Conservation (phyloP, 352 stramenopile genomes). For the Pythium monospermum region DNA sequence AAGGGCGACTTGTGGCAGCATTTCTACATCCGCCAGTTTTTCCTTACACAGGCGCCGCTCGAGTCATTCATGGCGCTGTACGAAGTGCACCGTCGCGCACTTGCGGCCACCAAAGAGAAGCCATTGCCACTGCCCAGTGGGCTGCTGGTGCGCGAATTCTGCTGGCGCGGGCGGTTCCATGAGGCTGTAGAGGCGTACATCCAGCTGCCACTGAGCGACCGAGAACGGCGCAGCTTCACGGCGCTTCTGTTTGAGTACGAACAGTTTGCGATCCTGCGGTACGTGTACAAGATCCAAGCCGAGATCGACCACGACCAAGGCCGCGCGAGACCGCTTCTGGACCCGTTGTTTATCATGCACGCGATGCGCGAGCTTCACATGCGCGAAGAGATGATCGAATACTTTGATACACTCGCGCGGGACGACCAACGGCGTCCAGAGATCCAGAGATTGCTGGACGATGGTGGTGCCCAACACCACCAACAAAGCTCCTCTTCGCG, state of each 20-base stretch:
- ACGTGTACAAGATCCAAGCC: constrained; percentile 44
- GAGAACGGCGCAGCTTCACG: constrained; percentile 27
- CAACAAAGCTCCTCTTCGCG: no score
- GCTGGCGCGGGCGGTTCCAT: constrained; percentile 43
- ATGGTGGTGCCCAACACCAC: no score
- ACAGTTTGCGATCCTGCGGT: constrained; percentile 42
- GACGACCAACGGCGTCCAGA: constrained; percentile 43
- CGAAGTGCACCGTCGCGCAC: constrained; percentile 15
- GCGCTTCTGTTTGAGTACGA: constrained; percentile 43
- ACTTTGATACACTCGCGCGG: constrained; percentile 39
- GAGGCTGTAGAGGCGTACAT: constrained; percentile 52
- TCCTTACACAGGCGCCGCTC: constrained; percentile 41
- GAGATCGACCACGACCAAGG: constrained; percentile 10
- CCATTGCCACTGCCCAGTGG: constrained; percentile 23
- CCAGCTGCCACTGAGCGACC: constrained; percentile 30
- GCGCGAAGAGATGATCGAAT: constrained; percentile 38
- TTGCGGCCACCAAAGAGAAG: constrained; percentile 5
- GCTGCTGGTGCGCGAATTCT: constrained; percentile 44
- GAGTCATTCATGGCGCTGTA: constrained; percentile 33
- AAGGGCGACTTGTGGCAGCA: constrained; percentile 37
- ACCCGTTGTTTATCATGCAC: constrained; percentile 39
- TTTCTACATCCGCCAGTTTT: constrained; percentile 64
- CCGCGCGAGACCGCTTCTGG: constrained; percentile 23
- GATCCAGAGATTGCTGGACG: constrained; percentile 37
- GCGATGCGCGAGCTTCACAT: constrained; percentile 40